Conservation (phyloP, 2,329 filamentous ascomycete species). For the Xenosphaeropsis pyriputrescens region DNA sequence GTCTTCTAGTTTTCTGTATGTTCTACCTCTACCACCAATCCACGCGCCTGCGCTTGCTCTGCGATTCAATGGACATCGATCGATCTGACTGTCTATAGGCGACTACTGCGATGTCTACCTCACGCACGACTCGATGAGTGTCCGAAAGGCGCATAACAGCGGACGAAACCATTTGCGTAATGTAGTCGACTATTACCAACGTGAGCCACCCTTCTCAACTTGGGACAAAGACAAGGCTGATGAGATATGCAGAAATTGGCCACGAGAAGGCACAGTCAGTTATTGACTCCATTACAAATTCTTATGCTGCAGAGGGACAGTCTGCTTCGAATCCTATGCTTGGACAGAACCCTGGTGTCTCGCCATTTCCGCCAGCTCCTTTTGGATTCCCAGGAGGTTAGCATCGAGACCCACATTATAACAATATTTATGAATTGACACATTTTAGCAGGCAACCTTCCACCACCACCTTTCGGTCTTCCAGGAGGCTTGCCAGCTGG, state of each 20-base stretch:
- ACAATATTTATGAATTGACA: neutral
- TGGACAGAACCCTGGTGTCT: conserved; percentile 40
- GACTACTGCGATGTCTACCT: conserved; percentile 99
- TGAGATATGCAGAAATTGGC: conserved; percentile 60
- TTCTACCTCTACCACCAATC: conserved; percentile 5
- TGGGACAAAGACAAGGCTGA: neutral
- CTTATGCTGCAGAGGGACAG: conserved; percentile 89
- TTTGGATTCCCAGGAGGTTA: conserved; percentile 48
- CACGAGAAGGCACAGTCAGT: conserved; percentile 98
- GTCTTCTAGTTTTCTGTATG: conserved; percentile 54
- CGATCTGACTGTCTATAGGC: conserved; percentile 25
- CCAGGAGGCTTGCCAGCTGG: conserved; percentile 28
- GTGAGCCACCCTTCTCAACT: conserved; percentile 28
- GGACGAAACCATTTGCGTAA: conserved; percentile 95
- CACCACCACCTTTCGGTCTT: conserved; percentile 44
- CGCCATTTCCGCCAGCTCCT: conserved; percentile 32
- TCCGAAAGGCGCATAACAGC: conserved; percentile 95
- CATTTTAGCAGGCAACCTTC: conserved; percentile 16
- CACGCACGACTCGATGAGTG: conserved; percentile 98
- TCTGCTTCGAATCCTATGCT: conserved; percentile 76
- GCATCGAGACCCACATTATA: conserved; percentile 15
- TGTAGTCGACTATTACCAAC: conserved; percentile 97
- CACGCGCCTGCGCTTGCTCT: too few relatives aligned
- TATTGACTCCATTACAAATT: conserved; percentile 94
- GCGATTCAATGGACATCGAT: neutral